These are phyloP conservation scores for Pythium chondricola DNA, from an alignment of 352 stramenopile genomes.

Conservation along the genomic window DNA sequence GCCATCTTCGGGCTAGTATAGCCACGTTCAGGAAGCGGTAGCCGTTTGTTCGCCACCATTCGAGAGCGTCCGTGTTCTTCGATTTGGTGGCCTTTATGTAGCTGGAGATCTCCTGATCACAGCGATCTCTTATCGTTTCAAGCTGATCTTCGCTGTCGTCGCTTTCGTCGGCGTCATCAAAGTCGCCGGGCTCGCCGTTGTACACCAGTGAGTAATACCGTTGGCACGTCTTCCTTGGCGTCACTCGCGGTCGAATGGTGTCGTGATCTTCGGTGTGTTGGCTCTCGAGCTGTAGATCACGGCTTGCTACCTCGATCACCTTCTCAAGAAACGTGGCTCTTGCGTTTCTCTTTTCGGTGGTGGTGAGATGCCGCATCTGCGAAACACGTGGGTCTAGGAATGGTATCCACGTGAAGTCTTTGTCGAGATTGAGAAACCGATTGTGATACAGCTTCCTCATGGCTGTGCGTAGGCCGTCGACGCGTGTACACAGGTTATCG, in stretches of 20 bases:
- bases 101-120: too few species aligned
- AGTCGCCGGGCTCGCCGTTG: not conserved
- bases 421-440: not conserved
- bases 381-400: conserved; percentile 1
- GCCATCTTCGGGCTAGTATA: not conserved
- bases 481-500: not conserved
- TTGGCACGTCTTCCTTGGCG: not conserved
- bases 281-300: not conserved
- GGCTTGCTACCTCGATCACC: not conserved
- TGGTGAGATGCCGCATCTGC: not conserved
- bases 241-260: not conserved
- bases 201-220: not conserved
- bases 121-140: too few species aligned
- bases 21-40: not conserved
- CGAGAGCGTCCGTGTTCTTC: too few species aligned
- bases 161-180: too few species aligned
- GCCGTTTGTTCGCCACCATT: not conserved
- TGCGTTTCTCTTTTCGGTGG: not conserved
- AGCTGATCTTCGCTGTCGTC: too few species aligned
- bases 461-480: not conserved
- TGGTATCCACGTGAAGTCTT: not conserved
- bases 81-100: too few species aligned
- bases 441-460: conserved; percentile 3
- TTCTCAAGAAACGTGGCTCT: not conserved
- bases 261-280: not conserved